Conservation (phyloP, 169 alveolate genomes). For the Plasmodium inui region DNA sequence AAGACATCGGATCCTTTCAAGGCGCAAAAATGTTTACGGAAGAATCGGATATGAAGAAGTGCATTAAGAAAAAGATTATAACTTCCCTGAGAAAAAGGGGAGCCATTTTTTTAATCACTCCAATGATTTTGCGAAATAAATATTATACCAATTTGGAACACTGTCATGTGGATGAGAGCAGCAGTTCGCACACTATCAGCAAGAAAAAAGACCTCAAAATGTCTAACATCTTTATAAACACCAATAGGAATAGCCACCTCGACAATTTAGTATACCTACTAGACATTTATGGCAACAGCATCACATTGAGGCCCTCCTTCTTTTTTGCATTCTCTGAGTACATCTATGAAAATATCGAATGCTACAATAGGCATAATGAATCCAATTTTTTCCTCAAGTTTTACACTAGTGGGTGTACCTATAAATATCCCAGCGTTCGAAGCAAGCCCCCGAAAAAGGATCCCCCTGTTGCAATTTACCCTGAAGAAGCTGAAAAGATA, state of each 20-base stretch:
- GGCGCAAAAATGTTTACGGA: slow-evolving; percentile 60
- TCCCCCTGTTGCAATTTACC: slow-evolving; percentile 12
- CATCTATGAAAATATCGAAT: slow-evolving; percentile 40
- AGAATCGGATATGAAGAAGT: slow-evolving; percentile 26
- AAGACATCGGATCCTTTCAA: slow-evolving; percentile 27
- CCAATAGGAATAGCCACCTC: slow-evolving; percentile 13
- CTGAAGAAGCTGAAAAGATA: slow-evolving; percentile 67
- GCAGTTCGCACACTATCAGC: background rate
- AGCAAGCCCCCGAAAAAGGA: slow-evolving; percentile 34
- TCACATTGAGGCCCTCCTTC: slow-evolving; percentile 45
- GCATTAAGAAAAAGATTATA: slow-evolving; percentile 50
- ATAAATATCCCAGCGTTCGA: slow-evolving; percentile 30
- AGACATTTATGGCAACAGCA: slow-evolving; percentile 59
- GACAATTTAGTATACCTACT: slow-evolving; percentile 41
- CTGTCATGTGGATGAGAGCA: slow-evolving; percentile 37
- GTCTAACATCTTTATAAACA: slow-evolving; percentile 38
- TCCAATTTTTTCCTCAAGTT: slow-evolving; percentile 27
- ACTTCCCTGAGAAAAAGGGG: slow-evolving; percentile 37
- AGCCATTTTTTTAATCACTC: slow-evolving; percentile 76
- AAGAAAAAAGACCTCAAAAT: slow-evolving; percentile 56
- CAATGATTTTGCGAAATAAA: slow-evolving; percentile 68
- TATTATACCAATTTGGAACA: slow-evolving; percentile 75
- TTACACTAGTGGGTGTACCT: slow-evolving; percentile 61
- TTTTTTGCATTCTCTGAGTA: slow-evolving; percentile 64
- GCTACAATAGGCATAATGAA: slow-evolving; percentile 58